Evolutionary conservation across 2,329 filamentous ascomycete species (phyloP), one percentile per base, ranked within the genome.

Genomic region (Cladosporium sp.): DNA sequence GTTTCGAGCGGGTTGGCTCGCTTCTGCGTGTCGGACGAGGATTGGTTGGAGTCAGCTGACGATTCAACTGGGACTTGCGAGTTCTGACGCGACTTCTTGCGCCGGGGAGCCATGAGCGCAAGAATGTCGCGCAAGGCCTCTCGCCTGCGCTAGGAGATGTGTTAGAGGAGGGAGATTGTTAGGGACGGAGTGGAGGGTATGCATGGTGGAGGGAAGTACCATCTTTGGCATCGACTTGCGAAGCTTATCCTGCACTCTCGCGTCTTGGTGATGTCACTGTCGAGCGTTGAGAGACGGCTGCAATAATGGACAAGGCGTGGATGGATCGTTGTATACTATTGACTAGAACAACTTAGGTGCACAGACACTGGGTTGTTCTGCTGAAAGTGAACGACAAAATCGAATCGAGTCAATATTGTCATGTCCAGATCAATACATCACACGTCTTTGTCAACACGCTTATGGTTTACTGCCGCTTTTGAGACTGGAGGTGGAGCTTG

Each of bases 81-180:
- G 33, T 50, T 50, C 32, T 43, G 48, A 15, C 48, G 48, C 48
- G 48, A 50, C 33, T 50, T 50, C 48, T 43, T 50, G 19, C 48
- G 48, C 48, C 15, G 22, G 7, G 48, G 40, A 30, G 22, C 48
- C 48, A 50, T 50, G 27, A 32, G 36, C 45, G 45, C 36, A 27
- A 39, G 35, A 20, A 40, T 25, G 36, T 40, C 45, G 27, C 45
- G 45, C 45, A 40, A 25, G 29, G 27, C 29, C 35, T 48, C 45
- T 15, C 36, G 45, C 18, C 36, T 48, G 18, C 45, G 36, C 36
- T 40, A 27, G 22, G 4, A 9, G 22, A 9, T 27, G 22, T 27
- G 22, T 27, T 27, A 27, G 22, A 9, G 9, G 9, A 27, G 4
- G 29, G n/a, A 27, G 4, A 25, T 16, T 22, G 36, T 39, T 13